phyloP scores from a whole-genome alignment of 2,329 filamentous ascomycete species.

The Sphaerulina populicola region DNA sequence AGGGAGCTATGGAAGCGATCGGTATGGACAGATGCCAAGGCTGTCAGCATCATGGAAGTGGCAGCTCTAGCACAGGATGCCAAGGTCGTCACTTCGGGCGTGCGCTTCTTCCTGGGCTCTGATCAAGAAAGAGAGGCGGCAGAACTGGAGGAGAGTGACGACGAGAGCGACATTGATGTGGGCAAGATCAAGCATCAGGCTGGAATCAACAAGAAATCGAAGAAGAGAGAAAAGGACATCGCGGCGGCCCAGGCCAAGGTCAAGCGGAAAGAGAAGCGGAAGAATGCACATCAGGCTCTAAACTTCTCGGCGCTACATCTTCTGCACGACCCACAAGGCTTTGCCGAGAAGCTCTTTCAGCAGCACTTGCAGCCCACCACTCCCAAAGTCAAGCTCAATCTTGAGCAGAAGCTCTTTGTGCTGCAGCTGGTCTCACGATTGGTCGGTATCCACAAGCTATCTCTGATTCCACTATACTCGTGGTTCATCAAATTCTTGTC shows the following conservation, averaged over 20 bases:
- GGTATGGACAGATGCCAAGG: slow-evolving; percentile 88
- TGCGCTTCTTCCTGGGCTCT: slow-evolving; percentile 89
- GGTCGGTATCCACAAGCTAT: slow-evolving; percentile 86
- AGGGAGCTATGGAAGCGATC: slow-evolving; percentile 94
- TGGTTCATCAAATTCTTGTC: slow-evolving; percentile 90
- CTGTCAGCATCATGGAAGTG: slow-evolving; percentile 98
- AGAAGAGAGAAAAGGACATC: slow-evolving; percentile 71
- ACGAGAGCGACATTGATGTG: slow-evolving; percentile 70
- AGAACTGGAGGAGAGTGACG: slow-evolving; percentile 73
- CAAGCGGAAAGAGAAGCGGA: slow-evolving; percentile 77
- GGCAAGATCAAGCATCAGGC: slow-evolving; percentile 73
- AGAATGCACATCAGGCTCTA: slow-evolving; percentile 73
- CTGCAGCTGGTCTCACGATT: slow-evolving; percentile 84
- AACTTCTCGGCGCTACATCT: slow-evolving; percentile 96
- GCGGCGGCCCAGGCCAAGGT: slow-evolving; percentile 75
- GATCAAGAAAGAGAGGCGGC: slow-evolving; percentile 92
- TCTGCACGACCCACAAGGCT: slow-evolving; percentile 87
- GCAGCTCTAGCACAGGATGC: slow-evolving; percentile 81
- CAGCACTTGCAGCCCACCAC: slow-evolving; percentile 72
- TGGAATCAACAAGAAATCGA: slow-evolving; percentile 92
- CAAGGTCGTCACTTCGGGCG: slow-evolving; percentile 80
- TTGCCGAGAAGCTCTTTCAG: slow-evolving; percentile 79
- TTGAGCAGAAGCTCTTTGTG: slow-evolving; percentile 84
- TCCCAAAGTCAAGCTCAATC: slow-evolving; percentile 70
- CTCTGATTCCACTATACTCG: slow-evolving; percentile 82